These are phyloP conservation scores for Phytophthora sojae DNA, from an alignment of 352 stramenopile species.

Conservation along the genomic window DNA sequence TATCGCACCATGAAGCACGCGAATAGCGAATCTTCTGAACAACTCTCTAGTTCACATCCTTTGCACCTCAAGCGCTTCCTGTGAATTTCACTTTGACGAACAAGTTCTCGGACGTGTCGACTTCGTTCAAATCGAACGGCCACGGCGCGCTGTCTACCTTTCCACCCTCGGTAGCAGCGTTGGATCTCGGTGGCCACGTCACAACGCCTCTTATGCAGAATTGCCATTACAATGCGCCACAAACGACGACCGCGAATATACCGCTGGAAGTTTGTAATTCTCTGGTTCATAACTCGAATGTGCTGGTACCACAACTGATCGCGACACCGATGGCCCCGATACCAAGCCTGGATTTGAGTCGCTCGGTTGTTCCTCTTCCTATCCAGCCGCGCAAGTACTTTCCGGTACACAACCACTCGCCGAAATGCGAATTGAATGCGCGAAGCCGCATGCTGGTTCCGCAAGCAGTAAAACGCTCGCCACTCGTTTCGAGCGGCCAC, in stretches of 20 bases:
- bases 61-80: constrained; percentile 31
- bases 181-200: constrained; percentile 46
- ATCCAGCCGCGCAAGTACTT: constrained; percentile 30
- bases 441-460: constrained; percentile 41
- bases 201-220: constrained; percentile 41
- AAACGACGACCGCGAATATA: constrained; percentile 51
- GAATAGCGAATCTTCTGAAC: constrained; percentile 53
- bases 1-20: constrained; percentile 60
- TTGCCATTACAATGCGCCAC: constrained; percentile 50
- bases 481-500: constrained; percentile 41
- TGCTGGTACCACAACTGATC: constrained; percentile 34
- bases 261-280: constrained; percentile 52
- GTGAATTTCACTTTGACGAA: constrained; percentile 32
- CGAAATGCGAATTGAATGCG: constrained; percentile 52
- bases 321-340: constrained; percentile 42
- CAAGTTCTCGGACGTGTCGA: constrained; percentile 42
- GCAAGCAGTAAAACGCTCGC: constrained; percentile 46
- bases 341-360: constrained; percentile 55
- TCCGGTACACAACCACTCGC: constrained; percentile 30
- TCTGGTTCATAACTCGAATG: constrained; percentile 39
- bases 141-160: constrained; percentile 35
- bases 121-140: constrained; percentile 50
- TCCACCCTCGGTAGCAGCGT: constrained; percentile 47
- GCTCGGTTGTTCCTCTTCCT: constrained; percentile 34
- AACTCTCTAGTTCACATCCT: constrained; percentile 35